Base-by-base conservation (phyloP, 257 asterid species). In the Echites panduratus region DNA sequence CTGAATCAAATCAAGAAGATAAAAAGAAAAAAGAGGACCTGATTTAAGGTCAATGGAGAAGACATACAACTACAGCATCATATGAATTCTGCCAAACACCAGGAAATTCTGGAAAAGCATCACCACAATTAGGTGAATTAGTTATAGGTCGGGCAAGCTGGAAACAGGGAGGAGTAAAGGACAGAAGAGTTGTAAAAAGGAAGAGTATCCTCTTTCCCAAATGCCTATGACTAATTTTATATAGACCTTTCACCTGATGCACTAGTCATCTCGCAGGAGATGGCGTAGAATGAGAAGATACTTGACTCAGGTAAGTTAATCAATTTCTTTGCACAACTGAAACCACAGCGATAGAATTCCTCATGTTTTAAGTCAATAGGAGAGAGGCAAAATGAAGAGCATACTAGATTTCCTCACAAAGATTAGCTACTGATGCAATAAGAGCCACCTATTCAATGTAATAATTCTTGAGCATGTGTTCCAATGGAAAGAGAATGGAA, bases 41-140 rank as follows among this genome's bases (percentile, higher is more conserved):
- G 64, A 27, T 24, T n/a, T 58, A 75, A 44, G 64, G 71, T 50
- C 70, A 75, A 48, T 27, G 32, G 58, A 6, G 44, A 75, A 75
- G 70, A 58, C 29, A 50, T 10, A 70, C 14, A 53, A 69, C 65
- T 59, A 59, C 7, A 45, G 29, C 32, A 32, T 32, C 53, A 29
- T 38, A n/a, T 35, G 64, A 59, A 66, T 56, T 54, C 70, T 69
- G 56, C 13, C 52, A 57, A 16, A 59, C 12, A 59, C 68, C 68
- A 53, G 44, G 12, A 26, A 66, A 27, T 75, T 75, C 38, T 48
- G 20, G 68, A 43, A 22, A 29, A 74, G 32, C 12, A 12, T 41
- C 43, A 7, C 40, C 68, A 54, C 26, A 53, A 9, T 27, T 67
- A 43, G 14, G 56, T 1, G 14, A 50, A 40, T 19, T 17, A 66